Evolutionary conservation across 1,284 basidiomycete species (phyloP).

Genomic region (Tilletia setariae): DNA sequence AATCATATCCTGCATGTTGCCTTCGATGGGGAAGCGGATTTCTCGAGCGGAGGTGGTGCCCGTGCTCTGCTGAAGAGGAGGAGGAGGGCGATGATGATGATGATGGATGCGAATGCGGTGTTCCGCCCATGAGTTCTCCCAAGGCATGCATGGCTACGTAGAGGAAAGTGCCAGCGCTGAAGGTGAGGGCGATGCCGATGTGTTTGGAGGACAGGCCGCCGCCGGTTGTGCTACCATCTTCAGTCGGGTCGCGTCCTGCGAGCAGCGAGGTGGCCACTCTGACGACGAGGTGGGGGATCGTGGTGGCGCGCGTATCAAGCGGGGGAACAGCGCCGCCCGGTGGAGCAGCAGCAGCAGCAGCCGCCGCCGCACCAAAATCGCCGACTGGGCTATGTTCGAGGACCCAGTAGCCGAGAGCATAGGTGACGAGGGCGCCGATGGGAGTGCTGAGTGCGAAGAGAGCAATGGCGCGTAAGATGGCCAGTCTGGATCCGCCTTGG

Average conservation of each 20-base stretch:
- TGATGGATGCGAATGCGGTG: not conserved
- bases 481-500: conserved; percentile 27
- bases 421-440: conserved; percentile 37
- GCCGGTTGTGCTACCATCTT: not conserved
- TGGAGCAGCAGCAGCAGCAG: not conserved
- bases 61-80: not conserved
- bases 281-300: too few relatives aligned
- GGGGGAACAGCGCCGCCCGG: not conserved
- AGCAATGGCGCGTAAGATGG: conserved; percentile 37
- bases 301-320: not conserved
- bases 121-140: conserved; percentile 35
- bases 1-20: too few relatives aligned
- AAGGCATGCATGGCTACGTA: conserved; percentile 75
- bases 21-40: too few relatives aligned
- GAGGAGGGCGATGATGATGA: conserved; percentile 1
- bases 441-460: conserved; percentile 45
- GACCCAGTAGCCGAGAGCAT: conserved; percentile 4
- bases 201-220: conserved; percentile 31
- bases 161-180: conserved; percentile 86
- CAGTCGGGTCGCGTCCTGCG: not conserved
- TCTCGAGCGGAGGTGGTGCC: too few relatives aligned
- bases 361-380: not conserved
- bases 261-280: not conserved
- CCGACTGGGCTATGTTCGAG: not conserved
- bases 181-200: conserved; percentile 71